Evolutionary conservation across 352 stramenopile species (phyloP), one percentile per base, ranked within the genome.

Genomic region (Thraustochytrium sp.): DNA sequence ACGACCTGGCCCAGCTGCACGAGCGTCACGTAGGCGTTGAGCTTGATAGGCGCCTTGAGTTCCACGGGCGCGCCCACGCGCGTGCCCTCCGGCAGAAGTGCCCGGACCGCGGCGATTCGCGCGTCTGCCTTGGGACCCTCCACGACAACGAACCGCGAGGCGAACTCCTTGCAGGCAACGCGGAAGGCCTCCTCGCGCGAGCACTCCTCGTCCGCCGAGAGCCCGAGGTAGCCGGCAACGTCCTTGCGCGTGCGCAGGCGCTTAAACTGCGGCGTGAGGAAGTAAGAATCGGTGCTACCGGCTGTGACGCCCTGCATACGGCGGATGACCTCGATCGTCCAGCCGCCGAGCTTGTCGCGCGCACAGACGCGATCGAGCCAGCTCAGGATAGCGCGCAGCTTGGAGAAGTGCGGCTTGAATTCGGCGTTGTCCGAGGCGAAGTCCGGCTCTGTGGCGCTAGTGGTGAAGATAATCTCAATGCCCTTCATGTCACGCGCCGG

Each of bases 231-330:
- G 55, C 9, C 55, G 21, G 53, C 51, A 21, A 82, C 74, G 55
- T 82, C 54, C 56, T 75, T 82, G 26, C 56, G 51, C 13, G 23
- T 53, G 37, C 54, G 49, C 29, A 82, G 37, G 9, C 74, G 51
- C 56, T 82, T 82, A 34, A 61, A 82, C 56, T 80, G 37, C 5
- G 74, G 74, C 29, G 74, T 82, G 18, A 82, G 29, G 49, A 82
- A 76, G 36, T 76, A 82, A 2, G 74, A 82, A 8, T 82, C 74
- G 13, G 54, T 23, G 31, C n/a, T 82, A 26, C 74, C 74, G 13
- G 18, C 54, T 3, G 31, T 82, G 16, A 37, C 74, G 42, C 74
- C 74, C 55, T 55, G 13, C 34, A 55, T 38, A 11, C 74, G 48
- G 34, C 74, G 74, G 18, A 76, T 31, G 38, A 82, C 51, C 37